Conservation (phyloP, 106 monocot genomes). For the Dactylorhiza incarnata region DNA sequence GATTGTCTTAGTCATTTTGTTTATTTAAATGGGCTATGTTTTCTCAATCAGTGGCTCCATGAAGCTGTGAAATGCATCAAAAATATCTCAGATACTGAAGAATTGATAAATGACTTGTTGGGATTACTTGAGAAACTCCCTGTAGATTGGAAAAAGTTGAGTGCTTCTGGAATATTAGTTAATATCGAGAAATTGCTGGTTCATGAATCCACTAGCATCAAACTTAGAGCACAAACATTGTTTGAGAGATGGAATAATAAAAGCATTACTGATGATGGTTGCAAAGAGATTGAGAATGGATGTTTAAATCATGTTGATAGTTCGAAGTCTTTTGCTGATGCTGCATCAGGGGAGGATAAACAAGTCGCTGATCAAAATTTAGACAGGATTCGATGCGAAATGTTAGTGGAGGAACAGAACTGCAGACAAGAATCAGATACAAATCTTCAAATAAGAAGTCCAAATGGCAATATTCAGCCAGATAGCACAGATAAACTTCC, state of each 20-base stretch:
- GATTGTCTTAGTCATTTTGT: constrained; percentile 66
- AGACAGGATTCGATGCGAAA: constrained; percentile 6
- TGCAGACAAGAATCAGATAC: constrained; percentile 6
- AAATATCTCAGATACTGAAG: constrained; percentile 30
- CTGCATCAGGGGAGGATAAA: background rate
- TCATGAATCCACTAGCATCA: constrained; percentile 20
- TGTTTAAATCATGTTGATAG: background rate
- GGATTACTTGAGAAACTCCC: constrained; percentile 50
- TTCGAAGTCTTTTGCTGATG: constrained; percentile 5
- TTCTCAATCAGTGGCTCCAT: constrained; percentile 63
- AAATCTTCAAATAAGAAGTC: background rate
- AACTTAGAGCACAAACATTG: constrained; percentile 43
- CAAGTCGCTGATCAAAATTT: background rate
- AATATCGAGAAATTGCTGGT: constrained; percentile 34
- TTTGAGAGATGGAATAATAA: constrained; percentile 39
- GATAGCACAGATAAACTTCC: constrained; percentile 11
- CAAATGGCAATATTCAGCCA: background rate
- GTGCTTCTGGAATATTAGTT: constrained; percentile 30
- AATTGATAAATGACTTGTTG: constrained; percentile 39
- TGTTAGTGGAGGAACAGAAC: background rate
- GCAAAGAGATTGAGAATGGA: constrained; percentile 10
- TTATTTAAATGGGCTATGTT: constrained; percentile 49
- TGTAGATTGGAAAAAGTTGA: constrained; percentile 20
- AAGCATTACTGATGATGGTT: constrained; percentile 6
- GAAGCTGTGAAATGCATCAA: constrained; percentile 28